These are phyloP conservation scores for Thermothelomyces thermophilus DNA, from an alignment of 2,329 filamentous ascomycete species.

Conservation along the genomic window DNA sequence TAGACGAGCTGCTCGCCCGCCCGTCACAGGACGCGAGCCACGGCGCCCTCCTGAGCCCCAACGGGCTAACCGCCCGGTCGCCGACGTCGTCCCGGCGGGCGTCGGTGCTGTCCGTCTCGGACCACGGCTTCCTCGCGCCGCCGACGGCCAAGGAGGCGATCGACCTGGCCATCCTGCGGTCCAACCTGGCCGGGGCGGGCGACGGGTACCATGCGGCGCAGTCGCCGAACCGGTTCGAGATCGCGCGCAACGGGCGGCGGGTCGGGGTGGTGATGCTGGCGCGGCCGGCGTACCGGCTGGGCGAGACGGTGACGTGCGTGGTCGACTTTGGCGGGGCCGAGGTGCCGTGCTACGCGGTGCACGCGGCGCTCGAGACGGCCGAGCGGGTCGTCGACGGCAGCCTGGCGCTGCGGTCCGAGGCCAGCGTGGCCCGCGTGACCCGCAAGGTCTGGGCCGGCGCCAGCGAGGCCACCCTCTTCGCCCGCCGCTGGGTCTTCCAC, in stretches of 20 bases:
- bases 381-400: constrained; percentile 77
- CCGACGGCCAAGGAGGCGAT: constrained; percentile 75
- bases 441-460: constrained; percentile 70
- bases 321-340: constrained; percentile 76
- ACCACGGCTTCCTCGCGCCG: constrained; percentile 35
- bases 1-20: constrained; percentile 64
- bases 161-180: constrained; percentile 81
- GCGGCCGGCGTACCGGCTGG: constrained; percentile 79
- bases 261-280: constrained; percentile 87
- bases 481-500: constrained; percentile 70
- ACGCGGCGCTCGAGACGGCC: constrained; percentile 75
- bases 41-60: constrained; percentile 64
- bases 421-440: constrained; percentile 81
- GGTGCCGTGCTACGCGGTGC: constrained; percentile 78
- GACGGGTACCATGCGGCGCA: constrained; percentile 48
- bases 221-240: constrained; percentile 90
- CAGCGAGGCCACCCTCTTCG: constrained; percentile 77
- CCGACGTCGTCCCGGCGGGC: constrained; percentile 43
- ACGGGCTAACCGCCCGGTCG: constrained; percentile 36
- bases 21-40: constrained; percentile 39
- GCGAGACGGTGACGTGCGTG: constrained; percentile 76
- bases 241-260: constrained; percentile 83
- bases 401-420: constrained; percentile 75
- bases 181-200: constrained; percentile 47
- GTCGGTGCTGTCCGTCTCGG: constrained; percentile 32